Evolutionary conservation across 495 filamentous ascomycete genomes (phyloP).

Genomic region (Aspergillus cavernicola): DNA sequence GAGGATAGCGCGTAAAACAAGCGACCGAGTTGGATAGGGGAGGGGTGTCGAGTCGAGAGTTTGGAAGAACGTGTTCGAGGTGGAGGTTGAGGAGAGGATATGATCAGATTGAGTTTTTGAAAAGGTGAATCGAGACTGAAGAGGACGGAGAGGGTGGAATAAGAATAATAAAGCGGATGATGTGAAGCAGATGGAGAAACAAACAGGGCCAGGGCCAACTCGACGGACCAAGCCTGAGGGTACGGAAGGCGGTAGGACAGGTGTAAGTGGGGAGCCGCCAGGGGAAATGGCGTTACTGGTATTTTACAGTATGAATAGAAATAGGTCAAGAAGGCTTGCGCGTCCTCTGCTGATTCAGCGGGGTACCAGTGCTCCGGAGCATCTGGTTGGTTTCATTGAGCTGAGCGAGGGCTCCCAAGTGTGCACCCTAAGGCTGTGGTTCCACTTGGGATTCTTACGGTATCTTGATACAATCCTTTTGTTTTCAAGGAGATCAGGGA

Average conservation of each 20-base stretch:
- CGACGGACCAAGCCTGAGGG: too few relatives aligned
- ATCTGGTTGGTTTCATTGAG: conserved; percentile 7
- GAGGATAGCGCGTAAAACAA: background rate
- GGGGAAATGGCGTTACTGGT: conserved; percentile 4
- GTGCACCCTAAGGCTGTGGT: conserved; percentile 5
- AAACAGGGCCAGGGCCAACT: conserved; percentile 4
- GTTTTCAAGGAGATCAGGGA: too few relatives aligned
- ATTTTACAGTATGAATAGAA: conserved; percentile 27
- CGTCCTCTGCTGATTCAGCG: conserved; percentile 38
- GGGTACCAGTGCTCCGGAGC: conserved; percentile 7
- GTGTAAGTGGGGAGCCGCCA: conserved; percentile 6
- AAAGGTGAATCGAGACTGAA: conserved; percentile 2
- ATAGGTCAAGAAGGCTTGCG: conserved; percentile 33
- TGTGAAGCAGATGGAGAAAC: conserved; percentile 7
- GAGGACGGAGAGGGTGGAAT: background rate
- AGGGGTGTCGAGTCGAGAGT: background rate
- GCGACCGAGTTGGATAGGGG: background rate
- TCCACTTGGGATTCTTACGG: conserved; percentile 7
- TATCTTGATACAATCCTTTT: background rate
- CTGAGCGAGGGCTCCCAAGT: conserved; percentile 5
- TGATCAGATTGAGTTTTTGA: background rate
- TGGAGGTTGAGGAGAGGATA: conserved; percentile 2
- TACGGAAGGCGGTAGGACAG: background rate
- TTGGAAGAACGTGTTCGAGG: background rate
- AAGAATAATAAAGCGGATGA: background rate